phyloP scores from a whole-genome alignment of 1,284 basidiomycete species.

The Exsudoporus floridanus region DNA sequence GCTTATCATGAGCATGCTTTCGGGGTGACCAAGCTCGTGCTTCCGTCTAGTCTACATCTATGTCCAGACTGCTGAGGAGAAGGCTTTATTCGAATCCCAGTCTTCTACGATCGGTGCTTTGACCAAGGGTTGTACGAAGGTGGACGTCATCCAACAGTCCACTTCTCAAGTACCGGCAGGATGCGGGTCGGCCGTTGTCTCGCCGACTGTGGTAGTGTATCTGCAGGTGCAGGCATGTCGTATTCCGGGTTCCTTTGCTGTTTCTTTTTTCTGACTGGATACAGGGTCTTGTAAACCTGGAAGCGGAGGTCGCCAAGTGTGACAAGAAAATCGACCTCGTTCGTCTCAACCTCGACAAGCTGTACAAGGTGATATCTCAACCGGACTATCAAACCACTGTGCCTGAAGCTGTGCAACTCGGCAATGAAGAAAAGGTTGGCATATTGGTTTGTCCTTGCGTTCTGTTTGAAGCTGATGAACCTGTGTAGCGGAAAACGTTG shows the following conservation, averaged over 20 bases:
- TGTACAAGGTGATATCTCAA: slow-evolving; percentile 71
- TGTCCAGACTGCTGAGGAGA: slow-evolving; percentile 63
- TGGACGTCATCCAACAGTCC: slow-evolving; percentile 57
- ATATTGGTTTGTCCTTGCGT: slow-evolving; percentile 18
- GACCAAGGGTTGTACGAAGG: slow-evolving; percentile 85
- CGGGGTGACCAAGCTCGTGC: slow-evolving; percentile 2
- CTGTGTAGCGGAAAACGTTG: slow-evolving; percentile 55
- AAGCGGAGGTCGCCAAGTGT: slow-evolving; percentile 81
- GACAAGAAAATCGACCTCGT: slow-evolving; percentile 83
- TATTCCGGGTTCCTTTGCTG: neutral
- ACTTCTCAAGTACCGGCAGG: slow-evolving; percentile 77
- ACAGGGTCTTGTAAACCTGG: slow-evolving; percentile 83
- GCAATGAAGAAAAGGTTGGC: slow-evolving; percentile 78
- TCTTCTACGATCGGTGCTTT: slow-evolving; percentile 76
- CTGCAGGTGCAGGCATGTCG: slow-evolving; percentile 77
- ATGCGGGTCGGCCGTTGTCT: slow-evolving; percentile 84
- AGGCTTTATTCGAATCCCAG: slow-evolving; percentile 69
- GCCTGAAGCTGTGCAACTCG: slow-evolving; percentile 70
- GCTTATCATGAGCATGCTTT: neutral
- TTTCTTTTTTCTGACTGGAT: neutral
- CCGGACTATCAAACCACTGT: slow-evolving; percentile 79
- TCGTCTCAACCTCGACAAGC: slow-evolving; percentile 70
- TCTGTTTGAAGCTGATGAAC: slow-evolving; percentile 1
- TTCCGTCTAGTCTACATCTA: slow-evolving; percentile 74
- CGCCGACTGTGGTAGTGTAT: slow-evolving; percentile 73